Conservation (phyloP, 495 filamentous ascomycete genomes). For the Evernia prunastri region DNA sequence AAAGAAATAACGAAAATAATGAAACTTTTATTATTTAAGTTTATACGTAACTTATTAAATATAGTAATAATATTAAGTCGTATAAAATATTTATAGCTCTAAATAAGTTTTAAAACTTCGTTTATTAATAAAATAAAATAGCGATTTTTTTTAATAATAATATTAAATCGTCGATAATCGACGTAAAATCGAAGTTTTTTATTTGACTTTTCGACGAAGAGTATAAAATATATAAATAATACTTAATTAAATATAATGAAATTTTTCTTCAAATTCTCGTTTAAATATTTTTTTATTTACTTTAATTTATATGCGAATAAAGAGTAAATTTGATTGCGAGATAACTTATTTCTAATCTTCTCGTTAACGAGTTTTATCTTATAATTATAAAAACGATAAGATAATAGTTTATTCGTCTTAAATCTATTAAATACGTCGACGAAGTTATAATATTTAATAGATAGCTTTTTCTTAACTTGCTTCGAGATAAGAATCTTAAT, state of each 20-base stretch:
- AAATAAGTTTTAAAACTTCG: constrained; percentile 35
- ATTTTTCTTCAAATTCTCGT: no score
- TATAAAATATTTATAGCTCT: constrained; percentile 31
- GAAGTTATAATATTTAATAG: not conserved
- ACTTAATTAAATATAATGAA: no score
- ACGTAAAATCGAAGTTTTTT: no score
- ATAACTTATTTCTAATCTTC: no score
- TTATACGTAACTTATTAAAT: constrained; percentile 36
- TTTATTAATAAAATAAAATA: constrained; percentile 43
- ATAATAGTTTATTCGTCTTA: not conserved
- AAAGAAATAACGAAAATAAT: constrained; percentile 31
- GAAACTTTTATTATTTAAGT: constrained; percentile 25
- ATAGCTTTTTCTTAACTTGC: not conserved
- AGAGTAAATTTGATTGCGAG: no score
- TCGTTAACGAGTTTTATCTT: not conserved
- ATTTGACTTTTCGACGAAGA: no score
- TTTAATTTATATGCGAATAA: no score
- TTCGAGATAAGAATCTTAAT: no score
- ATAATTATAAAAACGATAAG: not conserved
- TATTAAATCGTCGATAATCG: no score
- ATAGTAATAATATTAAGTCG: constrained; percentile 41
- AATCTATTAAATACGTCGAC: not conserved
- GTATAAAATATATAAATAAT: no score
- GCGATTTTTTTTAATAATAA: constrained; percentile 30
- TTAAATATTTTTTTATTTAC: no score